Conservation (phyloP, 441 rosid species). For the Arabidopsis hybrid region DNA sequence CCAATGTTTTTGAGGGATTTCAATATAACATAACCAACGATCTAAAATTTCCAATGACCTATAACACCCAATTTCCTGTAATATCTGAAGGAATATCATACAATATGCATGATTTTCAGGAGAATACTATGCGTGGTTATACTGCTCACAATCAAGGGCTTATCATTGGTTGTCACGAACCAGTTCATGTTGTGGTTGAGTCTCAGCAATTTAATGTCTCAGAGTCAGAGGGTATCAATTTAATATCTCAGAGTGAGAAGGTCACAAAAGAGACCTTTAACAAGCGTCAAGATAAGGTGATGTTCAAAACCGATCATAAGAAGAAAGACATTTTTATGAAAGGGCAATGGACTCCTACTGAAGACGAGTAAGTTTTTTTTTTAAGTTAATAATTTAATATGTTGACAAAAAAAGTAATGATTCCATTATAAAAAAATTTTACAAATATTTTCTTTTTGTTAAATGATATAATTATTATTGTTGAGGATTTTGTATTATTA, state of each 20-base stretch:
- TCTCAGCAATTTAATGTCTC: neutral
- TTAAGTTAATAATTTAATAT: neutral
- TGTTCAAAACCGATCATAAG: neutral
- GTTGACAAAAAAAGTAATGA: neutral
- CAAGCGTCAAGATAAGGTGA: neutral
- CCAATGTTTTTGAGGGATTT: neutral
- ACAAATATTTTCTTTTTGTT: too few relatives aligned
- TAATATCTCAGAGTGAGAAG: neutral
- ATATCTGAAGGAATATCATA: neutral
- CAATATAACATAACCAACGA: neutral
- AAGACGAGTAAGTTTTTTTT: neutral
- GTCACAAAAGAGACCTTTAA: neutral
- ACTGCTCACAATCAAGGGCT: neutral
- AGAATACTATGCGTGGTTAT: neutral
- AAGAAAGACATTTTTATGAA: neutral
- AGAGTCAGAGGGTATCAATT: neutral
- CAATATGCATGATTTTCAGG: neutral
- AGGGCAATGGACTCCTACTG: neutral
- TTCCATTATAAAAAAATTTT: neutral
- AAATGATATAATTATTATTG: neutral
- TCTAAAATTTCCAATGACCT: neutral
- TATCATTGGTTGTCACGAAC: neutral
- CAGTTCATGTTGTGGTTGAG: neutral
- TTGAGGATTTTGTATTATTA: neutral
- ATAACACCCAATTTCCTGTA: neutral